These are phyloP conservation scores for Calonectria montana DNA, from an alignment of 2,329 filamentous ascomycete genomes.

Conservation along the genomic window DNA sequence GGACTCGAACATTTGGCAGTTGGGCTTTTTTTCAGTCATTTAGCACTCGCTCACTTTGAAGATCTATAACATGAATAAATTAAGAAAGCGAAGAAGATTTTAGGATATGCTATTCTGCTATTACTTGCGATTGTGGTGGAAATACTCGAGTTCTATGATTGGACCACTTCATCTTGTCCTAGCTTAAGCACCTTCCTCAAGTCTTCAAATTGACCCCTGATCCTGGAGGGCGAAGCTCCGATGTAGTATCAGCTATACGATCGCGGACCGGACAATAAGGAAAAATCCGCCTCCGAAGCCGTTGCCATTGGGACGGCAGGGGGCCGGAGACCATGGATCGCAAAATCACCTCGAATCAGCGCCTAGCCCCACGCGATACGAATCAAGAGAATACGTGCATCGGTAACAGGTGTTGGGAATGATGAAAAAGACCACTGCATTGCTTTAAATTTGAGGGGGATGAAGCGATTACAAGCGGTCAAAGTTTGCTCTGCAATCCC, in stretches of 20 bases:
- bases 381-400: neutral
- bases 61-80: too few relatives aligned
- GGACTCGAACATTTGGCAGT: neutral
- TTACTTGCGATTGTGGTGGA: neutral
- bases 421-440: neutral
- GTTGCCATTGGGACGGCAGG: too few relatives aligned
- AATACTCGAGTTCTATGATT: neutral
- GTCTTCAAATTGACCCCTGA: neutral
- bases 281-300: neutral
- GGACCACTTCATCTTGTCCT: neutral
- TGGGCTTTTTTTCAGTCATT: too few relatives aligned
- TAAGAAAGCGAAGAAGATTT: too few relatives aligned
- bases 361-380: neutral
- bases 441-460: neutral
- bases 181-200: neutral
- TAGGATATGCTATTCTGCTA: neutral
- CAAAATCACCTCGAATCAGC: neutral
- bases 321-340: neutral
- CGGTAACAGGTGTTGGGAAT: too few relatives aligned
- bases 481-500: too few relatives aligned
- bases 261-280: neutral
- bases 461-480: too few relatives aligned
- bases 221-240: neutral
- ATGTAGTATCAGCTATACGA: neutral
- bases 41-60: too few relatives aligned